phyloP scores from a whole-genome alignment of 169 alveolate genomes.

The Ichthyophthirius multifiliis region DNA sequence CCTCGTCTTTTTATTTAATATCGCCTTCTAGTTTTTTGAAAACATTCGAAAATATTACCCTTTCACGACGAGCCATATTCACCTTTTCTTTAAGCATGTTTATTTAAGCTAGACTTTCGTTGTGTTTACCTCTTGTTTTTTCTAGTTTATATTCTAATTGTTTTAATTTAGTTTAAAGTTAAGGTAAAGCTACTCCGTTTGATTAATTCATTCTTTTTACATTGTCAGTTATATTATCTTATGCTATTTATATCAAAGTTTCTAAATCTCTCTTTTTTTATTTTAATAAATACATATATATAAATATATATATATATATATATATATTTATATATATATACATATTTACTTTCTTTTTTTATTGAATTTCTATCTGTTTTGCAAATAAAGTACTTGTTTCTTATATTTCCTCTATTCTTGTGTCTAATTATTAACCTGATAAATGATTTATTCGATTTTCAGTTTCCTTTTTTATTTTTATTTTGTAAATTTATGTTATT shows the following conservation, averaged over 20 bases:
- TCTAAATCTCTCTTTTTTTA: conserved; percentile 2
- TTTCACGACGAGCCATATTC: conserved; percentile 37
- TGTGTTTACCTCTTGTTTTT: conserved; percentile 30
- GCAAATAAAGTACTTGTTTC: neutral
- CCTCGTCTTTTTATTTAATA: conserved; percentile 40
- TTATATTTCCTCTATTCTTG: neutral
- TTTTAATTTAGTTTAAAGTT: neutral
- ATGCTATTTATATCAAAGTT: neutral
- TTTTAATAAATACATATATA: neutral
- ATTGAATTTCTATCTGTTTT: neutral
- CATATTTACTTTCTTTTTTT: conserved; percentile 1
- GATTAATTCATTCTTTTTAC: neutral
- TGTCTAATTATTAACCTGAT: neutral
- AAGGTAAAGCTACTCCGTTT: conserved; percentile 13
- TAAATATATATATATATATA: neutral
- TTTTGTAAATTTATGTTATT: neutral
- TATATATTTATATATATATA: neutral
- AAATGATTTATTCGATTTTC: neutral
- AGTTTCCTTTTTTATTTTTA: neutral
- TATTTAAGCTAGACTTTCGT: conserved; percentile 35
- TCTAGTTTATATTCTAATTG: conserved; percentile 24
- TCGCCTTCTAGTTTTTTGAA: conserved; percentile 41
- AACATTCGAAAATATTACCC: conserved; percentile 42
- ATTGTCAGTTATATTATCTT: neutral
- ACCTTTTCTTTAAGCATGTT: conserved; percentile 25